phyloP scores from a whole-genome alignment of 1,139 yeast genomes.

The Geotrichum restrictum region DNA sequence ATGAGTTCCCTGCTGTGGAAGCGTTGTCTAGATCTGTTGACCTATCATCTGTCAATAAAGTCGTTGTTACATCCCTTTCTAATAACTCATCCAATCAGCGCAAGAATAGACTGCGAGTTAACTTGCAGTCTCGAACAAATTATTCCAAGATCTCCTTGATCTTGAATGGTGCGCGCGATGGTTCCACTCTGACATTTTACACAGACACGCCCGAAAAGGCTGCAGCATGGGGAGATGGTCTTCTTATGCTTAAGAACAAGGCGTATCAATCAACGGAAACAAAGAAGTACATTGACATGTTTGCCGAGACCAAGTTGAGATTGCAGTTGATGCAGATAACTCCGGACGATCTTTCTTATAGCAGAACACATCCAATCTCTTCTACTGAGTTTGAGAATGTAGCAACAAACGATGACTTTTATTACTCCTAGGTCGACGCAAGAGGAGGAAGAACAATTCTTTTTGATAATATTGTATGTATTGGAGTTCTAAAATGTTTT shows the following conservation, averaged over 20 bases:
- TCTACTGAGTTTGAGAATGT: conserved; percentile 20
- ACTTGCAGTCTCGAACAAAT: conserved; percentile 30
- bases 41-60: conserved; percentile 28
- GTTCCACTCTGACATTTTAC: conserved; percentile 49
- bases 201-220: conserved; percentile 70
- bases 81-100: conserved; percentile 22
- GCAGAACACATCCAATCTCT: conserved; percentile 23
- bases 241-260: conserved; percentile 53
- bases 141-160: conserved; percentile 31
- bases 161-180: conserved; percentile 30
- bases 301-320: conserved; percentile 58
- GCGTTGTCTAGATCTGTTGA: conserved; percentile 31
- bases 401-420: conserved; percentile 31
- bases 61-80: conserved; percentile 29
- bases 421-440: conserved; percentile 23
- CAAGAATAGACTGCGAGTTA: conserved; percentile 29
- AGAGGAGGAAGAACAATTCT: not conserved
- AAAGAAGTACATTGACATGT: conserved; percentile 51
- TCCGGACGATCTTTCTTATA: conserved; percentile 36
- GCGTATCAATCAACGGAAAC: conserved; percentile 54
- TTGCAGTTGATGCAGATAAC: conserved; percentile 62
- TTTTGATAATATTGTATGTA: not conserved
- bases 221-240: conserved; percentile 76
- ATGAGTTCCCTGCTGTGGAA: conserved; percentile 57
- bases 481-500: not conserved